These are phyloP conservation scores for Metschnikowia similis DNA, from an alignment of 805 yeast species.

Conservation along the genomic window DNA sequence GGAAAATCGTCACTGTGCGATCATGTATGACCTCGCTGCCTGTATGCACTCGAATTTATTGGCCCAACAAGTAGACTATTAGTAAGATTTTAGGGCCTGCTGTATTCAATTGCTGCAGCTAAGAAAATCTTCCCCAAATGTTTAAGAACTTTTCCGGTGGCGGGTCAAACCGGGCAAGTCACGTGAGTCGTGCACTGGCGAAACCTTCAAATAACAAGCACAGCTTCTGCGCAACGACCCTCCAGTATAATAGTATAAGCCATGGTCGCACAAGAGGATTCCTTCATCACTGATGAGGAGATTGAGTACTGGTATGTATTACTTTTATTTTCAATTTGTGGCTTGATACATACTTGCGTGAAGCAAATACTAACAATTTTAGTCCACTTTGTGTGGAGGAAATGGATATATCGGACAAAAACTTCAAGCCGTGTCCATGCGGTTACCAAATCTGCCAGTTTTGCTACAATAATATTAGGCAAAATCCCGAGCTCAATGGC, in stretches of 20 bases:
- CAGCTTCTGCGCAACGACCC: neutral
- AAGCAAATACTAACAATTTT: constrained; percentile 17
- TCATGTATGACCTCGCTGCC: neutral
- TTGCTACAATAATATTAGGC: constrained; percentile 94
- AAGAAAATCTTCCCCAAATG: neutral
- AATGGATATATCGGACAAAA: constrained; percentile 92
- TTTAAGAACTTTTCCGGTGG: neutral
- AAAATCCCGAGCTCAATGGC: constrained; percentile 92
- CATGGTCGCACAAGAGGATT: constrained; percentile 18
- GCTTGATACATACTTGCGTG: neutral
- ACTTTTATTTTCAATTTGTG: neutral
- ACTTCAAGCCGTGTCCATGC: constrained; percentile 99
- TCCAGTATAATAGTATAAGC: constrained; percentile 28
- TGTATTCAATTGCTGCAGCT: neutral
- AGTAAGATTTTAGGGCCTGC: neutral
- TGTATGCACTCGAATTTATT: neutral
- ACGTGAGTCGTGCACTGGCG: constrained; percentile 13
- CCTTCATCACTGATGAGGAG: constrained; percentile 70
- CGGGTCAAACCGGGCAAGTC: constrained; percentile 1
- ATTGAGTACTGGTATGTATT: constrained; percentile 62
- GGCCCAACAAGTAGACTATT: neutral
- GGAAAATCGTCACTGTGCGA: neutral
- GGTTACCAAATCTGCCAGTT: constrained; percentile 98
- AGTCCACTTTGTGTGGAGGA: constrained; percentile 97
- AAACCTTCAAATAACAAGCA: constrained; percentile 1